Base-by-base conservation (phyloP, 768 basidiomycete genomes). In the Plicaturopsis crispa region DNA sequence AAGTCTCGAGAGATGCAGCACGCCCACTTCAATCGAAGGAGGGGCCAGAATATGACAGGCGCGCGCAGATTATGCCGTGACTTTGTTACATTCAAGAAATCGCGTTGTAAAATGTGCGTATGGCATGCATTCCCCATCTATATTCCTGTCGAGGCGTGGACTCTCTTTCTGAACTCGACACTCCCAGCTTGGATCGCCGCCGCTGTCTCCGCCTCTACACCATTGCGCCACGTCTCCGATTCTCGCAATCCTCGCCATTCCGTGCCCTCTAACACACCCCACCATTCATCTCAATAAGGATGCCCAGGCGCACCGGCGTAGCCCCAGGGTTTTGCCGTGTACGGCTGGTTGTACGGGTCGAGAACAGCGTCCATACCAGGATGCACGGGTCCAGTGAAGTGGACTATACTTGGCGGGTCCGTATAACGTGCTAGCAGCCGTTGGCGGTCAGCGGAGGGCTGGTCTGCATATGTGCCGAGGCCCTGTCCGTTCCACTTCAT, bases 401-500 rank as follows among this genome's bases (percentile, higher is more conserved):
- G 77, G 10, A 78, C 70, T 42, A 79, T 65, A 7, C 45, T 46
- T 0, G 72, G 67, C 26, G 70, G 53, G 16, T 51, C 42, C 63
- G 70, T 63, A 21, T 55, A 56, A 5, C 47, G 46, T 24, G 70
- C 43, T 22, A 51, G 42, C 14, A 69, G 40, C 6, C 19, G 33
- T 2, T 59, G 51, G 36, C 72, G 55, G 18, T 72, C 67, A 4
- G 42, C 35, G 8, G 60, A 56, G 7, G 53, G 41, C 28, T 46
- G 48, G 12, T 52, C 48, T 4, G 69, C 70, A 44, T 76, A 79
- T 7, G 74, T 73, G 8, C 73, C 73, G 20, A 76, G 54, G 4
- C 76, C 75, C 35, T 75, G 72, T 3, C 73, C 75, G 40, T 78
- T 78, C 73, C 73, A 78, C 22, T 38, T 42, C 21, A 73, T 52